Conservation (phyloP, 805 yeast genomes). For the Monosporozyma aquatica region DNA sequence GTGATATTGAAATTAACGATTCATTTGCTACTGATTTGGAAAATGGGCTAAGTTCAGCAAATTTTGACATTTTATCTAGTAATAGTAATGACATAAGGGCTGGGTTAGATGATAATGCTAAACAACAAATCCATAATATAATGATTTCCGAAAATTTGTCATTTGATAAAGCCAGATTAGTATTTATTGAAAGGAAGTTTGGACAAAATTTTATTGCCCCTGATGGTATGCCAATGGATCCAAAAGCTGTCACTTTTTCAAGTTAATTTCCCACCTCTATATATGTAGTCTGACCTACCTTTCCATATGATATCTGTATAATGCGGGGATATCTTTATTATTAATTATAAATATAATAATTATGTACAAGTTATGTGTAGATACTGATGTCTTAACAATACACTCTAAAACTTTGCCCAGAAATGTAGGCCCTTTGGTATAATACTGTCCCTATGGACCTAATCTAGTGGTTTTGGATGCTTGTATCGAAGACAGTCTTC, state of each 20-base stretch:
- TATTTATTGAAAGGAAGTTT: constrained; percentile 40
- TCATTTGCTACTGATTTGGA: constrained; percentile 42
- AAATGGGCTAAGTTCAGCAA: constrained; percentile 49
- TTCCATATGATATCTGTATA: too few species aligned
- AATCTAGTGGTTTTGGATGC: too few species aligned
- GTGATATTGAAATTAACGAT: constrained; percentile 19
- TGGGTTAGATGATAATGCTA: constrained; percentile 54
- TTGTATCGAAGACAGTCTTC: too few species aligned
- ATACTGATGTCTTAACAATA: too few species aligned
- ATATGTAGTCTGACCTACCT: too few species aligned
- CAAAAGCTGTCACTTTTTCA: constrained; percentile 46
- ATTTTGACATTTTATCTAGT: constrained; percentile 43
- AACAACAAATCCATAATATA: constrained; percentile 39
- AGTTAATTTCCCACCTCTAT: neutral
- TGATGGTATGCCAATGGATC: constrained; percentile 62
- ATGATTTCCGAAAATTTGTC: constrained; percentile 44
- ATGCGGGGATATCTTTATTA: too few species aligned
- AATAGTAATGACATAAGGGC: constrained; percentile 45
- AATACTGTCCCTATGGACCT: too few species aligned
- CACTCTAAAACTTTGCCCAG: too few species aligned
- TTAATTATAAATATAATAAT: constrained; percentile 7
- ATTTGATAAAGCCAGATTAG: constrained; percentile 63
- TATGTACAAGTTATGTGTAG: constrained; percentile 6
- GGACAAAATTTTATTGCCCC: constrained; percentile 45
- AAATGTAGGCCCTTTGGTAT: too few species aligned